Percentiles rank a stretch among this genome's conserved stretches.
Evolutionary conservation across 805 yeast species (phyloP).

Genomic region (Starmerella roubikii): DNA sequence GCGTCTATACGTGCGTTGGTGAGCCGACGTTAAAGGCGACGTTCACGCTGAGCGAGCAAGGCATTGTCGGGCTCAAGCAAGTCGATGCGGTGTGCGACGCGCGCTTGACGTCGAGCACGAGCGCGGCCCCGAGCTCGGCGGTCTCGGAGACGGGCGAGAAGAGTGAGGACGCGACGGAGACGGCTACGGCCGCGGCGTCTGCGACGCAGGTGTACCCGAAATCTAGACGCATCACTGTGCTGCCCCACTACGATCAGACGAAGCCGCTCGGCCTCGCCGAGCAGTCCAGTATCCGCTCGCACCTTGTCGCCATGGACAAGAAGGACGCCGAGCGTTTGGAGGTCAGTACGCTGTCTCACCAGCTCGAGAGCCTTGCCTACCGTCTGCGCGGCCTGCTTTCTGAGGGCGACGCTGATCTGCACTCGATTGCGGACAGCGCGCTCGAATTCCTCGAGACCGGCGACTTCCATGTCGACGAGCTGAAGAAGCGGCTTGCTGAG

Average conservation of each 20-base stretch:
- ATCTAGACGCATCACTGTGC: constrained; percentile 7
- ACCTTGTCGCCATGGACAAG: constrained; percentile 39
- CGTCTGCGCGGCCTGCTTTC: constrained; percentile 37
- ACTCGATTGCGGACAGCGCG: constrained; percentile 7
- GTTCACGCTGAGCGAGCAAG: constrained; percentile 14
- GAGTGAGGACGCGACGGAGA: neutral
- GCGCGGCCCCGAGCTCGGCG: constrained; percentile 5
- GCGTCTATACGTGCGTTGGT: constrained; percentile 12
- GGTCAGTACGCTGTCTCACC: constrained; percentile 48
- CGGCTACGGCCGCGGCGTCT: neutral
- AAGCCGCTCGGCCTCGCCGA: constrained; percentile 39
- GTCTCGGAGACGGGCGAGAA: neutral
- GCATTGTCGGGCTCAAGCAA: constrained; percentile 13
- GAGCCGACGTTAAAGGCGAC: constrained; percentile 11
- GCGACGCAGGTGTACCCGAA: constrained; percentile 17
- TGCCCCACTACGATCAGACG: constrained; percentile 29
- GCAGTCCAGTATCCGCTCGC: constrained; percentile 34
- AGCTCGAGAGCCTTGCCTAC: constrained; percentile 62
- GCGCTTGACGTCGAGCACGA: constrained; percentile 6
- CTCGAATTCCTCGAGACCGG: constrained; percentile 18
- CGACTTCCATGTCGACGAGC: constrained; percentile 13
- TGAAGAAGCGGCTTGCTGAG: constrained; percentile 9
- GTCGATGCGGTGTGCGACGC: constrained; percentile 18
- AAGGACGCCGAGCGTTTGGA: constrained; percentile 42
- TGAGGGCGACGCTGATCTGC: constrained; percentile 9